A percentile compares a stretch with the other conserved stretches of the same genome.
Conservation (phyloP, 2,329 filamentous ascomycete species). For the Diaporthe vaccinii region DNA sequence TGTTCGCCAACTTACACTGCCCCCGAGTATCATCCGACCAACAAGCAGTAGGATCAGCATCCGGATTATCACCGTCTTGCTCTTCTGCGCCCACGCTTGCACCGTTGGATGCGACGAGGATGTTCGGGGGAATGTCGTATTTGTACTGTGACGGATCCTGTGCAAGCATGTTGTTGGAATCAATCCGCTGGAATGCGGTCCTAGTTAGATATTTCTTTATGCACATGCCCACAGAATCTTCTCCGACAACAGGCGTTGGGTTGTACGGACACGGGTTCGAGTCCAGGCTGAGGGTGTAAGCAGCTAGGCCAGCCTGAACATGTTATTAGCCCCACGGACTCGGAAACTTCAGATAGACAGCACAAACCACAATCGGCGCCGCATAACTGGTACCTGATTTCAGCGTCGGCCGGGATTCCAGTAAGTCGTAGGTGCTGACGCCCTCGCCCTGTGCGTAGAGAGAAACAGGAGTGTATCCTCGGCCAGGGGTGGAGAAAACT, state of each 20-base stretch:
- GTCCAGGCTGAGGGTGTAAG: neutral
- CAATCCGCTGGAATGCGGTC: slow-evolving; percentile 10
- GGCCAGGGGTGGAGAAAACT: neutral
- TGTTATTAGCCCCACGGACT: too few species aligned
- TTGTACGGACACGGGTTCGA: slow-evolving; percentile 2
- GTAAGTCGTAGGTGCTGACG: neutral
- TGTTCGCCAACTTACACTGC: neutral
- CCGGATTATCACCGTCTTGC: neutral
- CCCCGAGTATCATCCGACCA: neutral
- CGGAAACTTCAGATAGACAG: neutral
- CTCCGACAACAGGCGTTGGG: slow-evolving; percentile 5
- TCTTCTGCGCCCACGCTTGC: neutral
- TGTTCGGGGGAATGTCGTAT: neutral
- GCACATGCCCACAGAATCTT: slow-evolving; percentile 3
- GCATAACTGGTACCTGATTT: neutral
- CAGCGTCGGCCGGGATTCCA: too few species aligned
- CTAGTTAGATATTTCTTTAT: neutral
- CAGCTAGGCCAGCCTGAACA: slow-evolving; percentile 3
- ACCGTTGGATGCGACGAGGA: slow-evolving; percentile 7
- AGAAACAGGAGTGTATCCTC: neutral
- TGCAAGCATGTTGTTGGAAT: neutral
- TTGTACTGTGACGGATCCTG: neutral
- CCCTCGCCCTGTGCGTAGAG: slow-evolving; percentile 12
- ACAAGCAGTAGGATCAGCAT: neutral
- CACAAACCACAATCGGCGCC: slow-evolving; percentile 14